Conservation (phyloP, 257 asterid species). For the Jacaranda mimosifolia region DNA sequence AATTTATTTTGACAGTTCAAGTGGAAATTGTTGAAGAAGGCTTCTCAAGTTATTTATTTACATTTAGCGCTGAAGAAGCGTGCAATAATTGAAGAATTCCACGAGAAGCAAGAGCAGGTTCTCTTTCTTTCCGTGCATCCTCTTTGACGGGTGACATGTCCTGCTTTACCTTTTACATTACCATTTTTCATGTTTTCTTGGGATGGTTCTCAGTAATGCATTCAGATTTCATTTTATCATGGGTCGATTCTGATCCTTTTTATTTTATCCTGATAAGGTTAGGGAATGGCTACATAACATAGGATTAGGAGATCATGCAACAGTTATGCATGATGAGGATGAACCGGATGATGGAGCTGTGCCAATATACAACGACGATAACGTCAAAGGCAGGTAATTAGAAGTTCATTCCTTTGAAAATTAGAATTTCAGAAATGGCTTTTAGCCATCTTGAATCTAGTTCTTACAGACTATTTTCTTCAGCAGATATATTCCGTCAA, state of each 20-base stretch:
- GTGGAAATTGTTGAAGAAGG: constrained; percentile 87
- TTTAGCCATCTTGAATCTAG: constrained; percentile 8
- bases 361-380: constrained; percentile 67
- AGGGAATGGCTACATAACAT: constrained; percentile 87
- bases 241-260: constrained; percentile 34
- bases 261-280: constrained; percentile 56
- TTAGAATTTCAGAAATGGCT: constrained; percentile 18
- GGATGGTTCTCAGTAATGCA: neutral
- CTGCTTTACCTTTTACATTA: constrained; percentile 23
- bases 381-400: constrained; percentile 66
- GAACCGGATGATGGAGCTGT: constrained; percentile 88
- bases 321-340: constrained; percentile 78
- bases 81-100: constrained; percentile 82
- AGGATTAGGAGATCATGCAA: constrained; percentile 86
- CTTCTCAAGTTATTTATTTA: constrained; percentile 88
- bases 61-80: constrained; percentile 90
- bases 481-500: constrained; percentile 84
- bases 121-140: constrained; percentile 43
- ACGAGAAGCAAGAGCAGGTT: constrained; percentile 98
- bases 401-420: constrained; percentile 14
- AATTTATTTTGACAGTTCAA: constrained; percentile 65
- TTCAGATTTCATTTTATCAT: constrained; percentile 9
- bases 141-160: constrained; percentile 31
- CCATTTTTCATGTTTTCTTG: constrained; percentile 10
- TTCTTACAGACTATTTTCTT: constrained; percentile 29